Conservation (phyloP, 2,329 filamentous ascomycete species). For the Alternaria infectoria region DNA sequence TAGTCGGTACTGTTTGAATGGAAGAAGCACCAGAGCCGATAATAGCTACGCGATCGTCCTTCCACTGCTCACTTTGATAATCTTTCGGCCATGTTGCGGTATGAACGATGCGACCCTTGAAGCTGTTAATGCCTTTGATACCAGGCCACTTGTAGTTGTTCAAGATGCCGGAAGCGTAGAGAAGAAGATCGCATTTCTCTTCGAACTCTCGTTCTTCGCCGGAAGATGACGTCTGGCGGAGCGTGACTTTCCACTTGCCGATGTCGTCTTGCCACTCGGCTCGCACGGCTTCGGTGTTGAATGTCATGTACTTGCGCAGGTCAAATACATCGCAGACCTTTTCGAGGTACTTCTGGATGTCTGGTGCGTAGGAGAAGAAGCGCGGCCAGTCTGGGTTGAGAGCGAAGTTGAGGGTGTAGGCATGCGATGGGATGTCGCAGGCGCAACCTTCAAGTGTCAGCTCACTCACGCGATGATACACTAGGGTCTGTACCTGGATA, state of each 20-base stretch:
- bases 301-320: slow-evolving; percentile 60
- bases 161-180: slow-evolving; percentile 54
- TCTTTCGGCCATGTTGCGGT: slow-evolving; percentile 56
- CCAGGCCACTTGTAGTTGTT: slow-evolving; percentile 49
- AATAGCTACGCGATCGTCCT: slow-evolving; percentile 50
- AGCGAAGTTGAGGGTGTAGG: slow-evolving; percentile 55
- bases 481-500: slow-evolving; percentile 33
- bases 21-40: slow-evolving; percentile 55
- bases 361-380: slow-evolving; percentile 55
- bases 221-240: slow-evolving; percentile 49
- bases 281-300: slow-evolving; percentile 56
- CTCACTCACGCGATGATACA: too few relatives aligned
- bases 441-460: slow-evolving; percentile 38
- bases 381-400: slow-evolving; percentile 57
- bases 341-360: slow-evolving; percentile 58
- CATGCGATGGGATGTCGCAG: slow-evolving; percentile 56
- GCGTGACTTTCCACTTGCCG: slow-evolving; percentile 58
- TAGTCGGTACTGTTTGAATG: slow-evolving; percentile 56
- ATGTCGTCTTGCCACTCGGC: slow-evolving; percentile 58
- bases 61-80: slow-evolving; percentile 54
- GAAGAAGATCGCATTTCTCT: slow-evolving; percentile 53
- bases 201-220: slow-evolving; percentile 48
- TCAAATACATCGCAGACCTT: slow-evolving; percentile 58
- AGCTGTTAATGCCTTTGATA: slow-evolving; percentile 53
- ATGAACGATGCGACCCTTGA: slow-evolving; percentile 53